A percentile compares a stretch with the other conserved stretches of the same genome.
Conservation (phyloP, 2,329 filamentous ascomycete species). For the Aureobasidium sp. region DNA sequence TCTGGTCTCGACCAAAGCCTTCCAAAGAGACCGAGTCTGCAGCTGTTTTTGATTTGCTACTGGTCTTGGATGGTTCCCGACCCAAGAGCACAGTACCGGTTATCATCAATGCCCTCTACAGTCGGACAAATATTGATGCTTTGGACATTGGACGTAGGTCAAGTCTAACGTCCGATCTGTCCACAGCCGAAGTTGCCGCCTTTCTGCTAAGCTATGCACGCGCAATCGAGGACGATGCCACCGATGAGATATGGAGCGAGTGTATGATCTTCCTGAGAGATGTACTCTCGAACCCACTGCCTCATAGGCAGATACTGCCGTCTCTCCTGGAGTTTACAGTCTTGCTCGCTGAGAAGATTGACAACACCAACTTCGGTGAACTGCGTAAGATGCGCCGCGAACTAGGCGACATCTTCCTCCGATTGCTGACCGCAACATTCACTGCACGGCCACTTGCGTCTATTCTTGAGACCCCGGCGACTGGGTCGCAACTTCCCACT, state of each 20-base stretch:
- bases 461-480: neutral
- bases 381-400: conserved; percentile 87
- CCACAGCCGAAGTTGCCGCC: conserved; percentile 74
- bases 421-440: conserved; percentile 86
- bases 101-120: conserved; percentile 94
- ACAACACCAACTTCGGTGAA: conserved; percentile 96
- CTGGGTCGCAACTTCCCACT: conserved; percentile 44
- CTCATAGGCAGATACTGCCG: conserved; percentile 84
- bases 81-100: conserved; percentile 89
- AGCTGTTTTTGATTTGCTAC: conserved; percentile 72
- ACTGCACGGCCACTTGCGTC: conserved; percentile 55
- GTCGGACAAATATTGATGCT: conserved; percentile 76
- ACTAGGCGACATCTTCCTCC: conserved; percentile 78
- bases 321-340: conserved; percentile 81
- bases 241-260: conserved; percentile 97
- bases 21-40: conserved; percentile 32
- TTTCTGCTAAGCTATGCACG: conserved; percentile 87
- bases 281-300: conserved; percentile 85
- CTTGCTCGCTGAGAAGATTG: conserved; percentile 87
- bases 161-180: conserved; percentile 76
- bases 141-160: conserved; percentile 76
- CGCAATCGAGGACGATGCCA: conserved; percentile 89
- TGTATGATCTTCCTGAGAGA: conserved; percentile 88
- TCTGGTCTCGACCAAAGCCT: conserved; percentile 60
- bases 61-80: conserved; percentile 82